These are phyloP conservation scores for Limonium bicolor DNA, from an alignment of 148 eudicot genomes.

Conservation along the genomic window DNA sequence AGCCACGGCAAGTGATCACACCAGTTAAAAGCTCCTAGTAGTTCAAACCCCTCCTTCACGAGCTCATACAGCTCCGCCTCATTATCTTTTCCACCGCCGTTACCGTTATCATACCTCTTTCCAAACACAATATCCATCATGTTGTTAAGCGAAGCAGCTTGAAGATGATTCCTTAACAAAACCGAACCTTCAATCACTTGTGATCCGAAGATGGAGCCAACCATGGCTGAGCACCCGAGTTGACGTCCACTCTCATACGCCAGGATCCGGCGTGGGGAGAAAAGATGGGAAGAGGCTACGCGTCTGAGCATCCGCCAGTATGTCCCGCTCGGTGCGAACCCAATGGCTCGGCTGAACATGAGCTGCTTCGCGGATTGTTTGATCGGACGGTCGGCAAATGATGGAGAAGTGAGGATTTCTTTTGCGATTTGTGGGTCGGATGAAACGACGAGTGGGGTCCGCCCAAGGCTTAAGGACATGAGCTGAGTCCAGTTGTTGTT, in stretches of 20 bases:
- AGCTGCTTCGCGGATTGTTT: conserved; percentile 48
- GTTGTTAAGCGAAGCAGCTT: conserved; percentile 34
- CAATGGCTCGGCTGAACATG: conserved; percentile 67
- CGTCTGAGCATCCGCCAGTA: conserved; percentile 50
- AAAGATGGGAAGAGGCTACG: conserved; percentile 42
- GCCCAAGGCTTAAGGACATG: conserved; percentile 57
- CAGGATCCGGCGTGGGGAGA: conserved; percentile 31
- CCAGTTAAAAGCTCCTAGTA: conserved; percentile 60
- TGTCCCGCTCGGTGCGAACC: conserved; percentile 52
- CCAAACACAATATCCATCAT: conserved; percentile 45
- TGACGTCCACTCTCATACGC: conserved; percentile 30
- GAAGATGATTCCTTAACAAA: conserved; percentile 27
- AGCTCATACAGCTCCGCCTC: conserved; percentile 30
- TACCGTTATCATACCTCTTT: too few species aligned
- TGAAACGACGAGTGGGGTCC: conserved; percentile 28
- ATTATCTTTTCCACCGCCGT: conserved; percentile 21
- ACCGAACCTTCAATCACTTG: conserved; percentile 16
- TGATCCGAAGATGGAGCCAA: too few species aligned
- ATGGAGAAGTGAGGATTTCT: conserved; percentile 43
- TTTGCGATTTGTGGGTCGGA: conserved; percentile 32
- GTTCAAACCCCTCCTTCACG: conserved; percentile 53
- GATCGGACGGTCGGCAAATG: conserved; percentile 50
- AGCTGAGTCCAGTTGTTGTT: conserved; percentile 17
- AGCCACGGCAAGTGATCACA: conserved; percentile 49
- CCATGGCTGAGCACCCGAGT: too few species aligned